phyloP scores from a whole-genome alignment of 108 stramenopile genomes.

The Skeletonema tropicum region DNA sequence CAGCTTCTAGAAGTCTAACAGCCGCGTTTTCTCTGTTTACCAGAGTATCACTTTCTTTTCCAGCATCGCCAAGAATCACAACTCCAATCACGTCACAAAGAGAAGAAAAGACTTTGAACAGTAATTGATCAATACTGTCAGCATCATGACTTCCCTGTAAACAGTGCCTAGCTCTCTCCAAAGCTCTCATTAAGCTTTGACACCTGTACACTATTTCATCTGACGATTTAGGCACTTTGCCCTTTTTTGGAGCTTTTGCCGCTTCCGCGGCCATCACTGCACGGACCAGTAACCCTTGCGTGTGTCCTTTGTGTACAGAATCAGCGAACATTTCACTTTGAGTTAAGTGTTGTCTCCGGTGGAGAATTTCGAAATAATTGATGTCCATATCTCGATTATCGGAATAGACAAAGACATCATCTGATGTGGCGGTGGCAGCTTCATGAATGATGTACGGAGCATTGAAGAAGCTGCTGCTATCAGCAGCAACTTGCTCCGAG shows the following conservation, averaged over 20 bases:
- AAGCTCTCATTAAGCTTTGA: conserved; percentile 49
- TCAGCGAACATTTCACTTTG: conserved; percentile 42
- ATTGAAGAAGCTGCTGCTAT: conserved; percentile 58
- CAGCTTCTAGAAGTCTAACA: conserved; percentile 13
- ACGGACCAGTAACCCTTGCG: conserved; percentile 70
- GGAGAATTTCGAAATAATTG: conserved; percentile 52
- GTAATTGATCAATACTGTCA: conserved; percentile 1
- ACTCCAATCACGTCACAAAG: conserved; percentile 52
- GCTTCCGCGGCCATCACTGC: conserved; percentile 60
- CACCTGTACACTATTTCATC: conserved; percentile 56
- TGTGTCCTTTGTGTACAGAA: conserved; percentile 58
- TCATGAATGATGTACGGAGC: conserved; percentile 56
- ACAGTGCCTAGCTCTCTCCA: conserved; percentile 27
- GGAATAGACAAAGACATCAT: conserved; percentile 10
- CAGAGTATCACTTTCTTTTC: conserved; percentile 22
- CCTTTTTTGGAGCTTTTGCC: conserved; percentile 78
- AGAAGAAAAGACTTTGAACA: conserved; percentile 38
- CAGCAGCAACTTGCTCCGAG: conserved; percentile 61
- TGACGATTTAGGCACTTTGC: conserved; percentile 66
- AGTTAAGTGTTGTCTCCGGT: conserved; percentile 18
- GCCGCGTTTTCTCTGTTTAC: conserved; percentile 24
- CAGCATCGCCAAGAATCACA: conserved; percentile 50
- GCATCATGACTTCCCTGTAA: neutral
- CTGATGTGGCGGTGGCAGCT: conserved; percentile 17
- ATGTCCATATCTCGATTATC: conserved; percentile 82